Percentiles rank a stretch among this genome's conserved stretches.
Conservation (phyloP, 2,329 filamentous ascomycete genomes). For the Sporothrix pallida region DNA sequence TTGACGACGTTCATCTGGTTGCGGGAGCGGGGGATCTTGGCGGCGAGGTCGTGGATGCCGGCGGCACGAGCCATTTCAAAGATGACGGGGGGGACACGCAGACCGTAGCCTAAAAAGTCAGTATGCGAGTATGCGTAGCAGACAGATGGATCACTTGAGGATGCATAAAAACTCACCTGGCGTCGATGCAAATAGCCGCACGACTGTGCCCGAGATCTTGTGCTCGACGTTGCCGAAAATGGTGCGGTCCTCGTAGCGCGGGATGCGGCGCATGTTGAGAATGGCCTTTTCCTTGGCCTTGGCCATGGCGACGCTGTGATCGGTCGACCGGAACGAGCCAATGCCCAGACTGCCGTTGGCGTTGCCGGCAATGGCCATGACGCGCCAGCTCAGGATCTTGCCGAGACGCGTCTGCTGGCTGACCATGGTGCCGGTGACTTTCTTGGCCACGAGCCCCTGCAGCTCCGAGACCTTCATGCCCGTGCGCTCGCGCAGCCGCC, state of each 20-base stretch:
- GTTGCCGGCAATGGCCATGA: constrained; percentile 84
- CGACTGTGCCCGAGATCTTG: constrained; percentile 87
- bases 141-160: not conserved
- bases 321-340: constrained; percentile 86
- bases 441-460: constrained; percentile 67
- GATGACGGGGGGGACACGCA: constrained; percentile 87
- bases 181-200: constrained; percentile 80
- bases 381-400: constrained; percentile 80
- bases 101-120: constrained; percentile 75
- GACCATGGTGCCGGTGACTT: constrained; percentile 74
- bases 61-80: constrained; percentile 91
- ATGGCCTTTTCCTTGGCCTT: constrained; percentile 84
- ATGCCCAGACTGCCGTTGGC: constrained; percentile 83
- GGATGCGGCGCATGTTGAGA: constrained; percentile 90
- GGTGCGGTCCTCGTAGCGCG: constrained; percentile 88
- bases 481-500: constrained; percentile 60
- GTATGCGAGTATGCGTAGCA: constrained; percentile 1
- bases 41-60: constrained; percentile 86
- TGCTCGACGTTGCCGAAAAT: constrained; percentile 83
- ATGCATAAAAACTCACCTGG: constrained; percentile 65
- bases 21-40: constrained; percentile 79
- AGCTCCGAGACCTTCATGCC: constrained; percentile 61
- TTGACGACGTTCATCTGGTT: constrained; percentile 99
- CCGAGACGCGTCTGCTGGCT: constrained; percentile 95
- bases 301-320: constrained; percentile 67